phyloP scores from a whole-genome alignment of 331 rosid species.

The Malus hybrid region DNA sequence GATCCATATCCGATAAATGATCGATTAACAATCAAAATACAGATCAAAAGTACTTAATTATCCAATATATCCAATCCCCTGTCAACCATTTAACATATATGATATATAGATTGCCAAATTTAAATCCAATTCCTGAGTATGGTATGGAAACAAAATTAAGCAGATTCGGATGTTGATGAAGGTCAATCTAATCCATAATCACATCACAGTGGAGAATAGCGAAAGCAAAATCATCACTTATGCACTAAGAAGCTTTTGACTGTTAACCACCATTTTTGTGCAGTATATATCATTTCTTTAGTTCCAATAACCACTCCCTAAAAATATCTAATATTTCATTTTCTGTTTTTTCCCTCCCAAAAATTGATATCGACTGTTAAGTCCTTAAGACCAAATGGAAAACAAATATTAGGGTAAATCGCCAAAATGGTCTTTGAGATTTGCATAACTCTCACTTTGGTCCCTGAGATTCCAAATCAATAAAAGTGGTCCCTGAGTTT shows the following conservation, averaged over 20 bases:
- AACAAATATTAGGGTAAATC: background rate
- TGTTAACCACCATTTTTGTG: background rate
- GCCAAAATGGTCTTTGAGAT: too few species aligned
- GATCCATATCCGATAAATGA: background rate
- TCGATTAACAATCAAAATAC: background rate
- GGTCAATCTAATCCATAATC: background rate
- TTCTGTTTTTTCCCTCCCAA: background rate
- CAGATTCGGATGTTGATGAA: background rate
- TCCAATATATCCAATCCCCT: background rate
- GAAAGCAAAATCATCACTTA: background rate
- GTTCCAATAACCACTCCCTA: background rate
- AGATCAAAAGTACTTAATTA: background rate
- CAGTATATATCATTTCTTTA: background rate
- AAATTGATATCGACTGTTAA: background rate
- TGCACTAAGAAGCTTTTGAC: background rate
- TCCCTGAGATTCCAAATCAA: too few species aligned
- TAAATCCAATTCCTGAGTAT: background rate
- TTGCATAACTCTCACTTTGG: too few species aligned
- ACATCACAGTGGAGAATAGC: background rate
- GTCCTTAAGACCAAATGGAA: background rate
- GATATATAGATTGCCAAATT: background rate
- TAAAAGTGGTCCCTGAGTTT: too few species aligned
- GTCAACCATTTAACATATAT: background rate
- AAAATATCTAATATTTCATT: background rate
- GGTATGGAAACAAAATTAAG: too few species aligned